These are phyloP conservation scores for Lactarius trivialis DNA, from an alignment of 768 basidiomycete species.

Conservation along the genomic window DNA sequence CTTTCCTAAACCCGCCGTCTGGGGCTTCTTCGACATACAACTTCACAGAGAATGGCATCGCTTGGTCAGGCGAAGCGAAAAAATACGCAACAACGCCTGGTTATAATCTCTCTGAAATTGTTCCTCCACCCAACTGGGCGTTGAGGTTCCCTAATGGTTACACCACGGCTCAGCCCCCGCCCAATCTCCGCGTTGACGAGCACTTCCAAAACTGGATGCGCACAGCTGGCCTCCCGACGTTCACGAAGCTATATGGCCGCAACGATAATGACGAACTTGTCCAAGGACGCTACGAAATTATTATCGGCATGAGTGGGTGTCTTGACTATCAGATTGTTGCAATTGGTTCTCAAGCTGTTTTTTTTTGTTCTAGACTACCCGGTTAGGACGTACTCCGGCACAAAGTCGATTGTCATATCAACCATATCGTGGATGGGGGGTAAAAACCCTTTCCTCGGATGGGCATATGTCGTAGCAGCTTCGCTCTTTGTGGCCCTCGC, in stretches of 20 bases:
- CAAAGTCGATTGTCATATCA: conserved; percentile 94
- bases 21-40: conserved; percentile 47
- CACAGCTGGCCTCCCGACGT: conserved; percentile 93
- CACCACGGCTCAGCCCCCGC: conserved; percentile 53
- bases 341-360: neutral
- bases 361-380: conserved; percentile 63
- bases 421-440: conserved; percentile 99
- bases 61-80: conserved; percentile 93
- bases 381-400: conserved; percentile 83
- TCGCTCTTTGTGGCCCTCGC: conserved; percentile 84
- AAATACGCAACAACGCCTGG: conserved; percentile 70
- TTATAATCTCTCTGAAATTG: conserved; percentile 59
- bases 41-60: conserved; percentile 76
- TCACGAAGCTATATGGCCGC: conserved; percentile 89
- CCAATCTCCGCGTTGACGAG: conserved; percentile 70
- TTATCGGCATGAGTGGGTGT: conserved; percentile 73
- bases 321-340: neutral
- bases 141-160: conserved; percentile 69
- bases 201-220: conserved; percentile 99
- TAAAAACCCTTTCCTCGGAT: conserved; percentile 96
- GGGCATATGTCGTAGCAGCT: conserved; percentile 92
- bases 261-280: conserved; percentile 73
- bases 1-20: conserved; percentile 47
- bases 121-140: conserved; percentile 93
- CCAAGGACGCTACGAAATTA: conserved; percentile 69